phyloP scores from a whole-genome alignment of 2,329 filamentous ascomycete species.

The Penicillium janthinellum region DNA sequence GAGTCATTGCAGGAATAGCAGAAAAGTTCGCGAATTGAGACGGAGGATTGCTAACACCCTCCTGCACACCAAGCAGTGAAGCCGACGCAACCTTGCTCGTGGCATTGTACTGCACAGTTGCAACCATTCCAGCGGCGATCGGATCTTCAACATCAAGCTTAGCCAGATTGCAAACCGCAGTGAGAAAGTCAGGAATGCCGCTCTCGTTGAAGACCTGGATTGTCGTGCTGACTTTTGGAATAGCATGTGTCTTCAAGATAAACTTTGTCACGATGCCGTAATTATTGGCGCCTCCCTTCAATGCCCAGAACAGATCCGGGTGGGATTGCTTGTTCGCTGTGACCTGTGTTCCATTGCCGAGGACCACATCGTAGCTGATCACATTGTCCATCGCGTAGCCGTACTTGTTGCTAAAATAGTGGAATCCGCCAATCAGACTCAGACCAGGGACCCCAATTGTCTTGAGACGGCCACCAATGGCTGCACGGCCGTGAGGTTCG shows the following conservation, averaged over 20 bases:
- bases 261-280: constrained; percentile 41
- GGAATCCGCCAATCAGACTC: constrained; percentile 38
- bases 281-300: constrained; percentile 40
- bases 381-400: constrained; percentile 41
- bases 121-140: constrained; percentile 36
- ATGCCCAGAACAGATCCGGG: constrained; percentile 39
- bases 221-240: constrained; percentile 35
- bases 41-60: constrained; percentile 35
- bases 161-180: constrained; percentile 30
- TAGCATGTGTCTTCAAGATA: constrained; percentile 24
- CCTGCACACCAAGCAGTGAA: constrained; percentile 39
- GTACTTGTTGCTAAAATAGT: constrained; percentile 35
- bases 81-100: constrained; percentile 28
- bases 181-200: constrained; percentile 27
- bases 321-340: constrained; percentile 25
- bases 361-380: constrained; percentile 35
- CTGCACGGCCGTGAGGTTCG: constrained; percentile 26
- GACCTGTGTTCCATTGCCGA: constrained; percentile 34
- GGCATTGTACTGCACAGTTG: constrained; percentile 33
- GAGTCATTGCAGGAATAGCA: constrained; percentile 25
- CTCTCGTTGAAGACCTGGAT: constrained; percentile 36
- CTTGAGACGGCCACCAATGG: constrained; percentile 37
- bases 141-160: constrained; percentile 24
- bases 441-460: constrained; percentile 42
- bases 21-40: constrained; percentile 38